Evolutionary conservation across 169 alveolate species (phyloP).

Genomic region (Cryptosporidium parvum): DNA sequence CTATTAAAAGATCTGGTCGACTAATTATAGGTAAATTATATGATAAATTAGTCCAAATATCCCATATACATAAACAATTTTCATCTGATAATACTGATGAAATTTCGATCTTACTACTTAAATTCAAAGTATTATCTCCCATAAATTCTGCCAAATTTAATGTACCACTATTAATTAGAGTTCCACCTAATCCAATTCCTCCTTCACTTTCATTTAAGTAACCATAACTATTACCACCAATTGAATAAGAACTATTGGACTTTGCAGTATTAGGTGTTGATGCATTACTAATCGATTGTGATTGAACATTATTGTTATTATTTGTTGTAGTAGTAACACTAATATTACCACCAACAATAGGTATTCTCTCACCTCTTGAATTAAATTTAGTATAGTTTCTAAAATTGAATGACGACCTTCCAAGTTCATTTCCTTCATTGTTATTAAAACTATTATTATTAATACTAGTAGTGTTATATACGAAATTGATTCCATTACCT

Average conservation of each 20-base stretch:
- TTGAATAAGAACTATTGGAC: not conserved
- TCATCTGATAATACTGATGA: conserved; percentile 20
- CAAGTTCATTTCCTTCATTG: not conserved
- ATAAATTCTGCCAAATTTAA: conserved; percentile 60
- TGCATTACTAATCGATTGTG: not conserved
- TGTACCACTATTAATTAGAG: conserved; percentile 10
- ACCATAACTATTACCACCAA: not conserved
- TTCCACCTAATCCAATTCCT: not conserved
- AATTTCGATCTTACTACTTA: not conserved
- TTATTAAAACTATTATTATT: not conserved
- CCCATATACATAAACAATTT: conserved; percentile 69
- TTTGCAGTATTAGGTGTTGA: not conserved
- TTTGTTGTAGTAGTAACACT: not conserved
- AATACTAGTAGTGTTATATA: not conserved
- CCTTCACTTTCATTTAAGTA: not conserved
- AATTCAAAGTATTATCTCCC: conserved; percentile 58
- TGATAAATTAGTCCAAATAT: conserved; percentile 41
- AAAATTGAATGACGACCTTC: not conserved
- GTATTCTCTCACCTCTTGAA: conserved; percentile 3
- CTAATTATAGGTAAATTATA: not conserved
- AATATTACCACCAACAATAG: not conserved
- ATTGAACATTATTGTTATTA: not conserved
- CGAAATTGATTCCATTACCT: conserved; percentile 40
- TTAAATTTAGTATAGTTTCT: not conserved
- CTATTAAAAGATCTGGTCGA: conserved; percentile 40